Conservation (phyloP, 495 filamentous ascomycete genomes). For the Podospora anserina region DNA sequence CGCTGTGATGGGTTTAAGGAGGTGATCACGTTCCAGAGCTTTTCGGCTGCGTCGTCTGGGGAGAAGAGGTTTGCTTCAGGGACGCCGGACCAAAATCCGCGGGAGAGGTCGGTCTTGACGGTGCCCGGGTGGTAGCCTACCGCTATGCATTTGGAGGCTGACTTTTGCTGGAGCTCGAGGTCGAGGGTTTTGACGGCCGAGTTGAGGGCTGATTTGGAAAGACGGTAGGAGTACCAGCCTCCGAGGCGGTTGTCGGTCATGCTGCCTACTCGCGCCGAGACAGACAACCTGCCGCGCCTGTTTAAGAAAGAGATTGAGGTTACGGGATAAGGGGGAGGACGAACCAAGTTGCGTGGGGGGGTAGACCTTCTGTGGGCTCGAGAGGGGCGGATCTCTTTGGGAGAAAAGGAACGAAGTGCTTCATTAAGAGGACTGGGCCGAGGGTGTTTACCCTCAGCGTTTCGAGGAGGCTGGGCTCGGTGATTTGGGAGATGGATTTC, state of each 20-base stretch:
- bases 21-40: conserved; percentile 55
- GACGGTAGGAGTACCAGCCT: conserved; percentile 75
- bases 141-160: conserved; percentile 58
- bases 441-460: conserved; percentile 69
- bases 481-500: conserved; percentile 63
- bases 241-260: conserved; percentile 66
- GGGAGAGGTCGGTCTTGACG: conserved; percentile 70
- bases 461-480: conserved; percentile 52
- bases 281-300: conserved; percentile 40
- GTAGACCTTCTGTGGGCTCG: conserved; percentile 14
- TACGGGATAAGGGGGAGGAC: neutral
- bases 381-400: conserved; percentile 47
- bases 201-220: conserved; percentile 69
- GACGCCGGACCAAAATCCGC: conserved; percentile 57
- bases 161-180: conserved; percentile 54
- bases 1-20: conserved; percentile 50
- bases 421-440: conserved; percentile 70
- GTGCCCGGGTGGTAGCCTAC: conserved; percentile 81
- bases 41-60: conserved; percentile 58
- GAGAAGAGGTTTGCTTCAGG: conserved; percentile 52
- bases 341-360: conserved; percentile 53
- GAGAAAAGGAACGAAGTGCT: conserved; percentile 66
- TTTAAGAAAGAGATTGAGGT: neutral
- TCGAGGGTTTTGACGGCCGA: conserved; percentile 70
- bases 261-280: conserved; percentile 74